Evolutionary conservation across 108 stramenopile genomes (phyloP).

Genomic region (Seminavis robusta): DNA sequence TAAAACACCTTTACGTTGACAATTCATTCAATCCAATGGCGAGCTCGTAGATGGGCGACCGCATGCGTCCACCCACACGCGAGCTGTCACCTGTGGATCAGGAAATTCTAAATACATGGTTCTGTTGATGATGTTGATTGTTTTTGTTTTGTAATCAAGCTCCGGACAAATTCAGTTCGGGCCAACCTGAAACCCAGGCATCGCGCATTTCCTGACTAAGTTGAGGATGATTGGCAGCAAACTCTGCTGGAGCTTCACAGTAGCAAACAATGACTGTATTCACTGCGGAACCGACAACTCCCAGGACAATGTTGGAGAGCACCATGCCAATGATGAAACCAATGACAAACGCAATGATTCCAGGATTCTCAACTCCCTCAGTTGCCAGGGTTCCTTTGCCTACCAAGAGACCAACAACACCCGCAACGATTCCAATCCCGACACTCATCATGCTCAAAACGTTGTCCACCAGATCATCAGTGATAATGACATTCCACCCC

Average conservation of each 20-base stretch:
- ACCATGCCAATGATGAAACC: conserved; percentile 63
- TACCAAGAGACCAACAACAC: conserved; percentile 48
- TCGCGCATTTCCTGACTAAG: conserved; percentile 48
- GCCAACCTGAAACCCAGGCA: conserved; percentile 57
- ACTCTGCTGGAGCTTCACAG: conserved; percentile 47
- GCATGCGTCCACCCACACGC: too few species aligned
- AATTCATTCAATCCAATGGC: too few species aligned
- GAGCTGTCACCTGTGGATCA: too few species aligned
- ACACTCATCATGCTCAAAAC: conserved; percentile 58
- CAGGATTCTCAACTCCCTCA: conserved; percentile 12
- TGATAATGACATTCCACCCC: conserved; percentile 80
- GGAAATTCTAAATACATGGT: too few species aligned
- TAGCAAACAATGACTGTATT: conserved; percentile 82
- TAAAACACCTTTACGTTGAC: too few species aligned
- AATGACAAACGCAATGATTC: conserved; percentile 8
- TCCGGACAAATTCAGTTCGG: too few species aligned
- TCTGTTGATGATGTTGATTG: too few species aligned
- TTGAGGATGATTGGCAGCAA: conserved; percentile 72
- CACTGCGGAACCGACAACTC: conserved; percentile 70
- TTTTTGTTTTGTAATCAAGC: too few species aligned
- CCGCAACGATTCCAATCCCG: conserved; percentile 65
- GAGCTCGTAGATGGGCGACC: too few species aligned
- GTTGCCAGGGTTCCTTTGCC: conserved; percentile 7
- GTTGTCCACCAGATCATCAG: conserved; percentile 62
- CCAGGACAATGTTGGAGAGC: conserved; percentile 52